phyloP scores from a whole-genome alignment of 441 rosid species.

The Corymbia citriodora region DNA sequence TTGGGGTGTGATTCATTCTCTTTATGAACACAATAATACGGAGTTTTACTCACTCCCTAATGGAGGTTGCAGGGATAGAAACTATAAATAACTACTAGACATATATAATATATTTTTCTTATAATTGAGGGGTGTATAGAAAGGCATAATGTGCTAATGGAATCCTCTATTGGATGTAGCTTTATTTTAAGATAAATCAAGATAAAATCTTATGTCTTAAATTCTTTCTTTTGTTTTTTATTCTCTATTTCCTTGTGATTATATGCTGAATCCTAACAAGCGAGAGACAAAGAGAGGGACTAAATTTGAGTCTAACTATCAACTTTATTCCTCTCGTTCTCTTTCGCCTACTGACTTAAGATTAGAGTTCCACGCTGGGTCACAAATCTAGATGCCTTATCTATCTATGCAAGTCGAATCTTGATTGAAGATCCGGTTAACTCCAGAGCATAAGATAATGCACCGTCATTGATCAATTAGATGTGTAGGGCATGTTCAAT shows the following conservation, averaged over 20 bases:
- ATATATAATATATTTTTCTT: no score
- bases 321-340: not conserved
- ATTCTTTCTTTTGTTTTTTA: no score
- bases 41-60: rapidly evolving
- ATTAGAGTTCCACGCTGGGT: rapidly evolving
- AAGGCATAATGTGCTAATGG: rapidly evolving
- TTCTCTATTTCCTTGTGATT: rapidly evolving
- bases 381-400: not conserved
- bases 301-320: not conserved
- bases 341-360: not conserved
- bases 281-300: not conserved
- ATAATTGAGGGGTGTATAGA: not conserved
- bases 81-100: rapidly evolving
- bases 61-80: rapidly evolving
- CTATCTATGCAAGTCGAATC: rapidly evolving
- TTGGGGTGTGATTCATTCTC: not conserved
- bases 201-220: no score
- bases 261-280: not conserved
- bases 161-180: rapidly evolving
- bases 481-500: not conserved
- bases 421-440: rapidly evolving
- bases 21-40: rapidly evolving
- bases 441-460: not conserved
- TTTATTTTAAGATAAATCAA: rapidly evolving
- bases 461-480: not conserved